Percentiles rank a stretch among this genome's conserved stretches.
Evolutionary conservation across 202 grass and related monocot species (phyloP).

Genomic region (Panicum virgatum): DNA sequence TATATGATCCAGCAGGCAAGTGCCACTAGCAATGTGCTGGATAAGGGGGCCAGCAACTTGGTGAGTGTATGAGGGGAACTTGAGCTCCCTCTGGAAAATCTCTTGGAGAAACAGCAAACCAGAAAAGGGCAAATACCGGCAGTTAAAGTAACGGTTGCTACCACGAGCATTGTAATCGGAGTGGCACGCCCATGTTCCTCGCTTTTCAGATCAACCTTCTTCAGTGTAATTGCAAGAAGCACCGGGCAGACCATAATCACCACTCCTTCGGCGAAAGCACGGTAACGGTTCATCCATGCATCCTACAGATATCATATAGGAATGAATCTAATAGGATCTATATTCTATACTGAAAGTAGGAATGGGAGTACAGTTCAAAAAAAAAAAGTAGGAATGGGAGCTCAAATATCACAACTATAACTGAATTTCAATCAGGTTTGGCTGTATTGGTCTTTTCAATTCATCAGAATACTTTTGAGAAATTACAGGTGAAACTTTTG

Average conservation of each 20-base stretch:
- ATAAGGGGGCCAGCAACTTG: neutral
- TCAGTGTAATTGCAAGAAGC: constrained; percentile 4
- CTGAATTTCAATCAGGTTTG: too few species aligned
- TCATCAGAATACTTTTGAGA: too few species aligned
- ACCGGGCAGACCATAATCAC: constrained; percentile 32
- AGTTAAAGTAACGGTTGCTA: neutral
- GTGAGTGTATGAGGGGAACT: neutral
- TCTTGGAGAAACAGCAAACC: neutral
- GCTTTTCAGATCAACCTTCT: constrained; percentile 2
- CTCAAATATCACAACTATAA: too few species aligned
- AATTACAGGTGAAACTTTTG: too few species aligned
- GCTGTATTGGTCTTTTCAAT: too few species aligned
- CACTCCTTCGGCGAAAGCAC: neutral
- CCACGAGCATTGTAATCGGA: neutral
- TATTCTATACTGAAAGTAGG: neutral
- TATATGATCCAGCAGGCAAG: constrained; percentile 23
- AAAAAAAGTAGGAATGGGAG: neutral
- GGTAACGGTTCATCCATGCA: constrained; percentile 14
- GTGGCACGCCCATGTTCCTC: neutral
- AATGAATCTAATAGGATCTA: neutral
- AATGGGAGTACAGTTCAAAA: too few species aligned
- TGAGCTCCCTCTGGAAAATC: neutral
- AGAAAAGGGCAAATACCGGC: constrained; percentile 7
- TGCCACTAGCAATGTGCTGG: neutral
- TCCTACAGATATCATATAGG: neutral